These are phyloP conservation scores for Phylloporus sp. DNA, from an alignment of 768 basidiomycete species.

Conservation along the genomic window DNA sequence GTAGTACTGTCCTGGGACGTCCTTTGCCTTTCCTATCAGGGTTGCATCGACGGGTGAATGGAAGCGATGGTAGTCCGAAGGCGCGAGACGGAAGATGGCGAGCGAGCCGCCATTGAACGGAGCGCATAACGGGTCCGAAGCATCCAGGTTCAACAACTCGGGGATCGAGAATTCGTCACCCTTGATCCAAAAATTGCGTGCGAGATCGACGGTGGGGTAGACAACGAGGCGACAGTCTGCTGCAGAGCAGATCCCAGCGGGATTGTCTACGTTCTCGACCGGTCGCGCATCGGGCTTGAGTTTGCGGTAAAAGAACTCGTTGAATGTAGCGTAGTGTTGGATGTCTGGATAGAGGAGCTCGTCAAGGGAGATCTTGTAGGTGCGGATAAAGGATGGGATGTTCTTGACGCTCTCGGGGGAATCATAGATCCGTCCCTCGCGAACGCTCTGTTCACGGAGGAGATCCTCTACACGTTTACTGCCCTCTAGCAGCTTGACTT, in stretches of 20 bases:
- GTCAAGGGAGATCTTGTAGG: slow-evolving; percentile 49
- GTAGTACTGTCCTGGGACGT: slow-evolving; percentile 58
- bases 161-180: slow-evolving; percentile 68
- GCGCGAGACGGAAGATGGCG: slow-evolving; percentile 74
- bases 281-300: slow-evolving; percentile 60
- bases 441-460: slow-evolving; percentile 53
- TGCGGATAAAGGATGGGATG: slow-evolving; percentile 53
- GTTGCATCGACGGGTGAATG: slow-evolving; percentile 64
- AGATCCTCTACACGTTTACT: slow-evolving; percentile 45
- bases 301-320: slow-evolving; percentile 70
- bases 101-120: slow-evolving; percentile 46
- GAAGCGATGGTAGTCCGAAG: slow-evolving; percentile 80
- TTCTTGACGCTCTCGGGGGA: slow-evolving; percentile 46
- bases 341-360: slow-evolving; percentile 67
- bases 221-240: slow-evolving; percentile 78
- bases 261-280: slow-evolving; percentile 51
- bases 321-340: slow-evolving; percentile 61
- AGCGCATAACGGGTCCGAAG: slow-evolving; percentile 38
- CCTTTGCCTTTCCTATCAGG: slow-evolving; percentile 36
- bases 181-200: slow-evolving; percentile 75
- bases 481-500: slow-evolving; percentile 46
- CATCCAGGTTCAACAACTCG: slow-evolving; percentile 47
- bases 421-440: slow-evolving; percentile 55
- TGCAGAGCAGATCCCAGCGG: slow-evolving; percentile 52
- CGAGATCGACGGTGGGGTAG: slow-evolving; percentile 52